Percentiles rank a stretch among this genome's conserved stretches.
phyloP scores from a whole-genome alignment of 2,329 filamentous ascomycete species.

The Colletotrichum kahawae region DNA sequence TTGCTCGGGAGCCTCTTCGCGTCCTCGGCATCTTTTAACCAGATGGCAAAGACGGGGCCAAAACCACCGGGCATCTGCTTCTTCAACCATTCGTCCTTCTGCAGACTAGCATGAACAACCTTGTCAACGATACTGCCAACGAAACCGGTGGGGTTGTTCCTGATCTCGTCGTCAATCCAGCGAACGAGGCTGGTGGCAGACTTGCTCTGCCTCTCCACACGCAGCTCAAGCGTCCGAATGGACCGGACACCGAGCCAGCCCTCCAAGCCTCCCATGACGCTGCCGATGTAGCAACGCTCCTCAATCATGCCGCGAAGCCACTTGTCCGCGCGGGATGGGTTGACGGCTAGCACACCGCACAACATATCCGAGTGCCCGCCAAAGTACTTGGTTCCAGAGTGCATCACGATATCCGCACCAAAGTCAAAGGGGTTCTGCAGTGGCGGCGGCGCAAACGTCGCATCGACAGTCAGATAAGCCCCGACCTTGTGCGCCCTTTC shows the following conservation, averaged over 20 bases:
- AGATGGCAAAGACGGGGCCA: constrained; percentile 85
- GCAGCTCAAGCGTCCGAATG: constrained; percentile 82
- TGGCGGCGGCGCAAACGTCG: constrained; percentile 91
- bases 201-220: constrained; percentile 77
- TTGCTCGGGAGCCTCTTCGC: constrained; percentile 79
- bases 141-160: constrained; percentile 30
- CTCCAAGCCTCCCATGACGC: constrained; percentile 88
- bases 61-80: constrained; percentile 92
- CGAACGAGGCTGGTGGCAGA: constrained; percentile 72
- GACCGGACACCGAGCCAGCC: constrained; percentile 91
- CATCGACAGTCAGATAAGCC: constrained; percentile 82
- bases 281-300: constrained; percentile 80
- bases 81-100: constrained; percentile 75
- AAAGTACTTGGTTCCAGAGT: constrained; percentile 94
- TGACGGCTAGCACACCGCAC: constrained; percentile 79
- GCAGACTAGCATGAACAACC: constrained; percentile 81
- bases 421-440: constrained; percentile 83
- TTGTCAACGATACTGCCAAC: constrained; percentile 62
- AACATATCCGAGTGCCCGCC: constrained; percentile 95
- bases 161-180: constrained; percentile 68
- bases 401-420: constrained; percentile 88
- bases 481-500: constrained; percentile 73
- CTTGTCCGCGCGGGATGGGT: constrained; percentile 50
- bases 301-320: constrained; percentile 66
- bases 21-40: constrained; percentile 61